These are phyloP conservation scores for Nothophytophthora sp. DNA, from an alignment of 352 stramenopile species.

Conservation along the genomic window DNA sequence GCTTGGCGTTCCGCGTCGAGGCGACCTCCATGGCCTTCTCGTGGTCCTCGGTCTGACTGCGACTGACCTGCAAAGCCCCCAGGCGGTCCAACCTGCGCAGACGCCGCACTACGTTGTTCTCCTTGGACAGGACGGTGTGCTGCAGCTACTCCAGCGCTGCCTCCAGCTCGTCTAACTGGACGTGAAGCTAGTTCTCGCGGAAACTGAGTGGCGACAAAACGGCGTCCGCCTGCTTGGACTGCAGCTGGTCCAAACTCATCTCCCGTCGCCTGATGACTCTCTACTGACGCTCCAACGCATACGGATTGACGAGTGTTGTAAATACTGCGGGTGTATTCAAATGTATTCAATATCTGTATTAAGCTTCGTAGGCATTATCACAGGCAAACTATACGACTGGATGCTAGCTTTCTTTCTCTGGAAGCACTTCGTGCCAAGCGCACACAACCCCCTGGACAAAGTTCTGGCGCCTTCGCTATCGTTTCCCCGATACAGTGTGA, in stretches of 20 bases:
- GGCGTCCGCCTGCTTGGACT: constrained; percentile 47
- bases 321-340: no score
- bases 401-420: no score
- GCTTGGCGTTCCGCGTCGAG: constrained; percentile 68
- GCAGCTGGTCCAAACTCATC: constrained; percentile 42
- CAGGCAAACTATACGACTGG: no score
- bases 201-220: constrained; percentile 77
- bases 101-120: constrained; percentile 56
- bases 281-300: constrained; percentile 43
- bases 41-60: constrained; percentile 51
- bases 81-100: constrained; percentile 63
- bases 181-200: constrained; percentile 63
- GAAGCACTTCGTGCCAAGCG: no score
- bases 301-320: no score
- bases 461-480: no score
- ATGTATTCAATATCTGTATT: no score
- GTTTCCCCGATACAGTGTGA: no score
- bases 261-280: constrained; percentile 41
- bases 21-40: constrained; percentile 79
- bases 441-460: no score
- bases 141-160: constrained; percentile 64
- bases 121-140: constrained; percentile 45
- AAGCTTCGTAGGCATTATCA: no score
- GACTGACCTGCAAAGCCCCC: constrained; percentile 44
- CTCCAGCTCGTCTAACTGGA: constrained; percentile 72